A percentile compares a stretch with the other conserved stretches of the same genome.
Conservation (phyloP, 2,329 filamentous ascomycete genomes). For the Pseudogymnoascus sp. region DNA sequence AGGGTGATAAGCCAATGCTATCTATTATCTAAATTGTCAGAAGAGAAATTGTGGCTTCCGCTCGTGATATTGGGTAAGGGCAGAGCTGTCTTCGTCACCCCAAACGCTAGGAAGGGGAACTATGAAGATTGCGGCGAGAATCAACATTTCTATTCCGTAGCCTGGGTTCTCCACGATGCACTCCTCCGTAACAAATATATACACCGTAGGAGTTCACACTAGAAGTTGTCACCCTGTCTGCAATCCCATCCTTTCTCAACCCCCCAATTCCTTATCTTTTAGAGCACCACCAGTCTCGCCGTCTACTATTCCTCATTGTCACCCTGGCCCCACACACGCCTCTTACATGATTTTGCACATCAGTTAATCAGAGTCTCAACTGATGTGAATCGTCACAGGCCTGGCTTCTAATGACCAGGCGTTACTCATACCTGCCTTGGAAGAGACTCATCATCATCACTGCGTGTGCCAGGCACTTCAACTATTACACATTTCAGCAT, state of each 20-base stretch:
- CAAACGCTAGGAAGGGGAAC: neutral
- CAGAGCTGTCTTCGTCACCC: neutral
- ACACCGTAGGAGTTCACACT: neutral
- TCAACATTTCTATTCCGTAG: neutral
- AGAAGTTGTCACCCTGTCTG: neutral
- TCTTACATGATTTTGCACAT: neutral
- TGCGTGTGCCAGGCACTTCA: constrained; percentile 12
- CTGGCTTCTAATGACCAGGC: neutral
- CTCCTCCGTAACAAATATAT: neutral
- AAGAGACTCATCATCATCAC: neutral
- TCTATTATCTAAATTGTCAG: neutral
- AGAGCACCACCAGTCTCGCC: too few species aligned
- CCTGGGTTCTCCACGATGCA: neutral
- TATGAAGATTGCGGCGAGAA: neutral
- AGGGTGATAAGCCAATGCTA: neutral
- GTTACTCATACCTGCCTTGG: neutral
- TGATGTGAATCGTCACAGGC: neutral
- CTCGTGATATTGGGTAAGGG: neutral
- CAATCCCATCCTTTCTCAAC: neutral
- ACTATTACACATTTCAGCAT: constrained; percentile 21
- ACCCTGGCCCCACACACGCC: neutral
- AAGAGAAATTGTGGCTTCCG: too few species aligned
- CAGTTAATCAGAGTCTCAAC: neutral
- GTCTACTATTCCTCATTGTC: too few species aligned
- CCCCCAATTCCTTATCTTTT: neutral